Evolutionary conservation across 2,329 filamentous ascomycete species (phyloP).

Genomic region (Colletotrichum brevisporum): DNA sequence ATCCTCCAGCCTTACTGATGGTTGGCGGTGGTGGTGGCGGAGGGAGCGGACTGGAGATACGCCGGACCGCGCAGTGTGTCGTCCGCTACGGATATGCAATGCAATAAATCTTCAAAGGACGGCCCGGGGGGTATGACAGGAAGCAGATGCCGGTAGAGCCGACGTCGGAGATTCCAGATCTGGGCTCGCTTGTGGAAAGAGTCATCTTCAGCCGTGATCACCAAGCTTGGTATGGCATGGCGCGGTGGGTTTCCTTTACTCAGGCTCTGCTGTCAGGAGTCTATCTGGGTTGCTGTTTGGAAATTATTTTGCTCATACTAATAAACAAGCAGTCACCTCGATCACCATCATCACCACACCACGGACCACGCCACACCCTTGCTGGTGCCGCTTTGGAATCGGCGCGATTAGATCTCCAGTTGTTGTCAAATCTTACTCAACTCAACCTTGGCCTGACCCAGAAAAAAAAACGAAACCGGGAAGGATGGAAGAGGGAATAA

Average conservation of each 20-base stretch:
- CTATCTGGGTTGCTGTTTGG: no score
- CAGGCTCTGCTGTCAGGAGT: background rate
- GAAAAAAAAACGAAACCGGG: slow-evolving; percentile 22
- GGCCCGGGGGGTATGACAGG: background rate
- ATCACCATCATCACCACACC: no score
- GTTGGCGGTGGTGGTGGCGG: background rate
- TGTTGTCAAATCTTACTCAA: background rate
- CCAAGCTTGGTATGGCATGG: background rate
- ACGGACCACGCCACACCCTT: background rate
- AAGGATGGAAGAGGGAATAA: slow-evolving; percentile 1
- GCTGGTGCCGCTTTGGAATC: slow-evolving; percentile 15
- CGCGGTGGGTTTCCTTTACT: slow-evolving; percentile 22
- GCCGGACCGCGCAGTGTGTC: slow-evolving; percentile 11
- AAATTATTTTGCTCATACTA: no score
- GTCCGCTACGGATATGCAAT: slow-evolving; percentile 1
- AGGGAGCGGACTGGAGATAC: slow-evolving; percentile 26
- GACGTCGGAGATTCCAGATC: slow-evolving; percentile 36
- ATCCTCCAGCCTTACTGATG: slow-evolving; percentile 8
- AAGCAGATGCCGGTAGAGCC: slow-evolving; percentile 29
- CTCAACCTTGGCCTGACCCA: no score
- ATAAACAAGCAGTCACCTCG: no score
- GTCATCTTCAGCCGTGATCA: slow-evolving; percentile 15
- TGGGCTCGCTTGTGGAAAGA: background rate
- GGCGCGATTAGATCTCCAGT: slow-evolving; percentile 10
- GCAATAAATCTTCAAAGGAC: slow-evolving; percentile 1